phyloP scores from a whole-genome alignment of 179 eudicot species.

The Heliamphora pulchella region DNA sequence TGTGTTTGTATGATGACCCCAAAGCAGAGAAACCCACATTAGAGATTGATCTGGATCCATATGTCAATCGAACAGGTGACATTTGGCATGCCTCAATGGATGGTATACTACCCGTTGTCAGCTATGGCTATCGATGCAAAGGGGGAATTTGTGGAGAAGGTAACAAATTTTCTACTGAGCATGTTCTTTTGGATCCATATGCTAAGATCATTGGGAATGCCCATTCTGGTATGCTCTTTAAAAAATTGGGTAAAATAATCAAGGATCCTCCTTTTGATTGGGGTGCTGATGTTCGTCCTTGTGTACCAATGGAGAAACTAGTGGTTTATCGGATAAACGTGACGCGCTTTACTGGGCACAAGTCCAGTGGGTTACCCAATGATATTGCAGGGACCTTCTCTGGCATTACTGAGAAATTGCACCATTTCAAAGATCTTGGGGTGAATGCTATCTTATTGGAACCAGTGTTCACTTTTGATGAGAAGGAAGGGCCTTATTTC shows the following conservation, averaged over 20 bases:
- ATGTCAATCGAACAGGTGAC: constrained; percentile 84
- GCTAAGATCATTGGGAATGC: constrained; percentile 48
- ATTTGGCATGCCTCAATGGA: constrained; percentile 81
- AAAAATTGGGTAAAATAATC: constrained; percentile 42
- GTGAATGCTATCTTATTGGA: constrained; percentile 75
- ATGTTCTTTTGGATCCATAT: constrained; percentile 75
- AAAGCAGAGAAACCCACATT: constrained; percentile 48
- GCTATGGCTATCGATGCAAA: constrained; percentile 79
- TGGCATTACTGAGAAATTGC: constrained; percentile 59
- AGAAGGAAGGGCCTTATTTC: constrained; percentile 61
- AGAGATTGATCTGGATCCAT: constrained; percentile 87
- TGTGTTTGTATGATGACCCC: constrained; percentile 63
- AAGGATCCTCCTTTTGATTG: constrained; percentile 62
- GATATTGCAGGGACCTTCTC: constrained; percentile 60
- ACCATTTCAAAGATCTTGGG: constrained; percentile 72
- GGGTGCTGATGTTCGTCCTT: constrained; percentile 56
- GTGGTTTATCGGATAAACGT: constrained; percentile 75
- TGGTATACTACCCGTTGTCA: constrained; percentile 39
- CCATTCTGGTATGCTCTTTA: constrained; percentile 21
- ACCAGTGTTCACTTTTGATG: constrained; percentile 64
- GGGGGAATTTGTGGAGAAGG: constrained; percentile 23
- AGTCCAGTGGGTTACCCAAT: constrained; percentile 55
- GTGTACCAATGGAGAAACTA: constrained; percentile 64
- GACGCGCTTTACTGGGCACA: constrained; percentile 53
- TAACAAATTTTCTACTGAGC: constrained; percentile 10